Conservation (phyloP, 768 basidiomycete species). For the Ramaria rubella region DNA sequence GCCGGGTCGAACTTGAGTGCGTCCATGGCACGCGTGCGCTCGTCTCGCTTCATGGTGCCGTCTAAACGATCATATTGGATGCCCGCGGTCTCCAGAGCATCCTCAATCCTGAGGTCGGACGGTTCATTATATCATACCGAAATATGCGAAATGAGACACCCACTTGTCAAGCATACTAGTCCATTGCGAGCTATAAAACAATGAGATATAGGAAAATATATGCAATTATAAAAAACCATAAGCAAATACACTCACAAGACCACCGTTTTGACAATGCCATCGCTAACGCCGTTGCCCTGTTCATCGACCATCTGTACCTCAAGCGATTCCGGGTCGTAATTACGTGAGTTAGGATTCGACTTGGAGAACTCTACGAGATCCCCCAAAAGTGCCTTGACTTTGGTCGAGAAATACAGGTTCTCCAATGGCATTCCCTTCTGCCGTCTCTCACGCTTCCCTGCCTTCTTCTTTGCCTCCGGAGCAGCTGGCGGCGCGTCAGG, state of each 20-base stretch:
- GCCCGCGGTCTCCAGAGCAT: conserved; percentile 71
- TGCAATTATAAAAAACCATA: background rate
- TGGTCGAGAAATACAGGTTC: conserved; percentile 74
- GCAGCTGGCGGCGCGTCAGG: conserved; percentile 45
- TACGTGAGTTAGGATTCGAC: conserved; percentile 77
- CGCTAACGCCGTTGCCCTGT: conserved; percentile 62
- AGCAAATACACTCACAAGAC: conserved; percentile 72
- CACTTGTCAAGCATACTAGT: conserved; percentile 90
- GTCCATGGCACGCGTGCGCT: conserved; percentile 87
- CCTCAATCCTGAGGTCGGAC: conserved; percentile 60
- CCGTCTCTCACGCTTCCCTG: conserved; percentile 59
- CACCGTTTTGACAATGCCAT: conserved; percentile 78
- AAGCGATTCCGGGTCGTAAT: conserved; percentile 71
- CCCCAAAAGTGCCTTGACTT: conserved; percentile 73
- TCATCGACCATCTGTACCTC: conserved; percentile 76
- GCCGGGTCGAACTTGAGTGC: conserved; percentile 81
- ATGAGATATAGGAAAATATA: background rate
- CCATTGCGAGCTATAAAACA: conserved; percentile 73
- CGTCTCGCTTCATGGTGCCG: conserved; percentile 97
- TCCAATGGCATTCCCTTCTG: conserved; percentile 47
- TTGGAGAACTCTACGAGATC: conserved; percentile 80
- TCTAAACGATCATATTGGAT: conserved; percentile 92
- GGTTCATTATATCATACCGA: background rate
- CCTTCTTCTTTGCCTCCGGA: conserved; percentile 50
- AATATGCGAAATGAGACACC: conserved; percentile 19